These are phyloP conservation scores for Pyronema omphalodes DNA, from an alignment of 495 filamentous ascomycete genomes.

Conservation along the genomic window DNA sequence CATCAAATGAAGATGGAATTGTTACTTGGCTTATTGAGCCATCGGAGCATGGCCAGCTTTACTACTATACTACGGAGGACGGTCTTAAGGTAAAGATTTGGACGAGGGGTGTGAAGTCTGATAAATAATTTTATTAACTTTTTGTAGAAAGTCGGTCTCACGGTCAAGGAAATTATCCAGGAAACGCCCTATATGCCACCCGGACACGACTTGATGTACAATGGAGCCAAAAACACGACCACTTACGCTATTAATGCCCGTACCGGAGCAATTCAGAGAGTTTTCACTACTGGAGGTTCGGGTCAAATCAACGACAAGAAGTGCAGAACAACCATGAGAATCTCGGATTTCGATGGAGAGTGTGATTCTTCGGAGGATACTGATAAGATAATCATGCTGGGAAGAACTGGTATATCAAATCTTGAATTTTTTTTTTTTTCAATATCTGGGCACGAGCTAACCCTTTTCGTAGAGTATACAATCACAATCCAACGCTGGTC, in stretches of 20 bases:
- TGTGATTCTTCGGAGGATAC: constrained; percentile 39
- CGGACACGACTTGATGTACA: constrained; percentile 47
- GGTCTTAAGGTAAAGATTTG: constrained; percentile 17
- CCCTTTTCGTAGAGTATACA: constrained; percentile 57
- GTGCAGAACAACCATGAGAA: constrained; percentile 35
- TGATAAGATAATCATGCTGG: constrained; percentile 23
- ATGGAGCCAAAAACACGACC: constrained; percentile 73
- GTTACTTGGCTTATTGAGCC: constrained; percentile 97
- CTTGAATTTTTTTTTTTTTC: constrained; percentile 6
- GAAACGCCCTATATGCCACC: constrained; percentile 33
- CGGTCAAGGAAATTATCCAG: constrained; percentile 50
- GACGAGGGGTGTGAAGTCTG: too few species aligned
- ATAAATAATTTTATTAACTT: neutral
- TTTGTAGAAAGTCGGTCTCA: constrained; percentile 44
- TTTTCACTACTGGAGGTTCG: constrained; percentile 32
- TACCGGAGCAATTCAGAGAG: constrained; percentile 52
- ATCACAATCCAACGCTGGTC: constrained; percentile 62
- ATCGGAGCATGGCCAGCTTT: constrained; percentile 70
- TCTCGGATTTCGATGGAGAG: constrained; percentile 45
- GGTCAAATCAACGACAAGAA: constrained; percentile 25
- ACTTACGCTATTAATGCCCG: constrained; percentile 75
- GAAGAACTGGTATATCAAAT: constrained; percentile 24
- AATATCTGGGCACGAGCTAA: constrained; percentile 5
- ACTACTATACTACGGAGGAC: constrained; percentile 52
- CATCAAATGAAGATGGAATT: constrained; percentile 53